These are phyloP conservation scores for Orobanche coerulescens DNA, from an alignment of 257 asterid species.

Conservation along the genomic window DNA sequence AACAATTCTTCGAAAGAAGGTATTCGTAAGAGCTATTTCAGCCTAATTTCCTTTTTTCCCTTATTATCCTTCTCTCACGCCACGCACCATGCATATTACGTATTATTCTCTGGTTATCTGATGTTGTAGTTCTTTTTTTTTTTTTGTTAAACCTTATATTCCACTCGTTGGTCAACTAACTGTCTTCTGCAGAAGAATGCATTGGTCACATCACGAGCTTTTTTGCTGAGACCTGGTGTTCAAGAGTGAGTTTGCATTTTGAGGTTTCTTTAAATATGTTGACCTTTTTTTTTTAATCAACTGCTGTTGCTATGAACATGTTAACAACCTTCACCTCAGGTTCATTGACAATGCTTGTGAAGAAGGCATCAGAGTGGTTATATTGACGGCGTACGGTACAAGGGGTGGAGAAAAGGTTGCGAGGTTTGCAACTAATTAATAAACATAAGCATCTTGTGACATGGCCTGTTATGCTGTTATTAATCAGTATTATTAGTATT, in stretches of 20 bases:
- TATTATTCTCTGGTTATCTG: too few species aligned
- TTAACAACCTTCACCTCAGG: conserved; percentile 32
- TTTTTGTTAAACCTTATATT: neutral
- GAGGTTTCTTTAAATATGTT: neutral
- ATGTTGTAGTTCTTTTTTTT: neutral
- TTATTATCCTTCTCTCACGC: too few species aligned
- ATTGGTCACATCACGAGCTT: conserved; percentile 53
- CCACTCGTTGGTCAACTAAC: conserved; percentile 26
- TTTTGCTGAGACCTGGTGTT: conserved; percentile 77
- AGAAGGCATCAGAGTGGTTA: conserved; percentile 57
- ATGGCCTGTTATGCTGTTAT: neutral
- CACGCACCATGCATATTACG: too few species aligned
- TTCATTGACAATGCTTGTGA: conserved; percentile 64
- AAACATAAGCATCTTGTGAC: neutral
- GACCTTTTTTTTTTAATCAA: neutral
- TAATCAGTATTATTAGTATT: neutral
- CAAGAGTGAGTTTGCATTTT: conserved; percentile 70
- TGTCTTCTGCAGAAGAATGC: conserved; percentile 88
- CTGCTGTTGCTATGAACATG: neutral
- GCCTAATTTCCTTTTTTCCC: neutral
- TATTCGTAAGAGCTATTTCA: conserved; percentile 12
- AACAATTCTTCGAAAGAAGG: conserved; percentile 82
- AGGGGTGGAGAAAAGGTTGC: conserved; percentile 72
- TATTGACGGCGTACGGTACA: conserved; percentile 55
- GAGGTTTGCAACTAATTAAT: conserved; percentile 45